phyloP scores from a whole-genome alignment of 73 alveolate species.

The Uronychia binucleata region DNA sequence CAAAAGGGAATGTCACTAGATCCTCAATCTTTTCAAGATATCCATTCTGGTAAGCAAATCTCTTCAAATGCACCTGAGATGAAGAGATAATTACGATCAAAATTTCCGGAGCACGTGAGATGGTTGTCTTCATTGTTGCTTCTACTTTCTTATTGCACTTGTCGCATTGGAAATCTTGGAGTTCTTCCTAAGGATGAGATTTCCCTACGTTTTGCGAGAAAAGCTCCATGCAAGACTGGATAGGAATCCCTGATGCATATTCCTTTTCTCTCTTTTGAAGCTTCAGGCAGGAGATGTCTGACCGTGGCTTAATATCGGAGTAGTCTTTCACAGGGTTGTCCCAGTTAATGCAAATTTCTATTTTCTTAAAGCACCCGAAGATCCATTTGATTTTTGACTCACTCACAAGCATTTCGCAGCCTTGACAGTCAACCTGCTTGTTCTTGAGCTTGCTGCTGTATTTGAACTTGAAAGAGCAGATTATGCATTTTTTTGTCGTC shows the following conservation, averaged over 20 bases:
- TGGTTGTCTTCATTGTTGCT: slow-evolving; percentile 37
- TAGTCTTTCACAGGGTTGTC: background rate
- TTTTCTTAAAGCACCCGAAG: slow-evolving; percentile 51
- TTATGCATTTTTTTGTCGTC: slow-evolving; percentile 23
- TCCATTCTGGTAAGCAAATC: slow-evolving; percentile 74
- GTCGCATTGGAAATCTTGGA: slow-evolving; percentile 60
- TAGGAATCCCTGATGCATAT: slow-evolving; percentile 34
- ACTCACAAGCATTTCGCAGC: slow-evolving; percentile 47
- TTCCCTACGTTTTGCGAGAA: background rate
- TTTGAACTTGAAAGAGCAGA: slow-evolving; percentile 41
- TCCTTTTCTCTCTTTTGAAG: background rate
- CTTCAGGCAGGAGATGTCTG: background rate
- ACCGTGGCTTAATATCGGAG: background rate
- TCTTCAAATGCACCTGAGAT: slow-evolving; percentile 54
- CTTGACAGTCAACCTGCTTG: slow-evolving; percentile 28
- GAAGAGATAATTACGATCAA: slow-evolving; percentile 24
- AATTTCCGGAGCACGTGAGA: slow-evolving; percentile 74
- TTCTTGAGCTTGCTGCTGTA: background rate
- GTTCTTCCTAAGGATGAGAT: slow-evolving; percentile 12
- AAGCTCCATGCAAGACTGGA: slow-evolving; percentile 44
- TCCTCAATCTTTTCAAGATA: slow-evolving; percentile 79
- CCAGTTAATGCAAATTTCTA: slow-evolving; percentile 57
- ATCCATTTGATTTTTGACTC: slow-evolving; percentile 58
- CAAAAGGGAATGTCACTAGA: slow-evolving; percentile 70
- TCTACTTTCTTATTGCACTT: slow-evolving; percentile 49